Evolutionary conservation across 257 asterid species (phyloP), one percentile per base, ranked within the genome.

Genomic region (Solanum etuberosum): DNA sequence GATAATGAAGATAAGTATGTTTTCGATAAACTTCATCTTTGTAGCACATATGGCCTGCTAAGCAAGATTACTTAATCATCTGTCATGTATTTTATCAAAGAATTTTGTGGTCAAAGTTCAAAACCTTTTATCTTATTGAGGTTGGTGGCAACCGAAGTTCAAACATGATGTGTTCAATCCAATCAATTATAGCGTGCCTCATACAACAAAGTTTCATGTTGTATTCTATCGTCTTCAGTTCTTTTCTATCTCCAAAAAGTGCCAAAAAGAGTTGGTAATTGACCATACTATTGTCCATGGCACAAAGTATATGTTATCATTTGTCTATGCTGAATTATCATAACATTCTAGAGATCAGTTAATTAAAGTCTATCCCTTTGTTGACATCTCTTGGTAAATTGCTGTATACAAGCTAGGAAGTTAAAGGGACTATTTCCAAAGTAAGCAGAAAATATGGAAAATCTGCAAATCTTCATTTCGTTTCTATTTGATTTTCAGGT

Each of bases 401-500:
- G 13, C 61, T 77, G 27, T 42, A n/a, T 38, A 77, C 61, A 40
- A 42, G 23, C 14, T 40, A 76, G 83, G n/a, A 3, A 13, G 61
- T 77, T 77, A 0, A n/a, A 40, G 37, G 14, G 59, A n/a, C 34
- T n/a, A 40, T 40, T 73, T 74, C 83, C 54, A 11, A 1, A 20
- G 20, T 77, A n/a, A 12, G 23, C 59, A 77, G 59, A 23, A 76
- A 76, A n/a, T 77, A 76, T 77, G 5, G 67, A 21, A 21, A 85
- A 68, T 85, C 9, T 9, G 48, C 83, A 43, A 70, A 51, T 70
- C 18, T 18, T 70, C 32, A 31, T 40, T 42, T 86, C 2, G 21
- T 85, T 83, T 78, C 84, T 15, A 81, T 86, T 86, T 59, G 83
- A 78, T 81, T 46, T 88, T 87, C 95, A 97, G 99, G 95, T 65